Percentiles rank a stretch among this genome's conserved stretches.
Conservation (phyloP, 2,329 filamentous ascomycete genomes). For the Hypoxylon sp. region DNA sequence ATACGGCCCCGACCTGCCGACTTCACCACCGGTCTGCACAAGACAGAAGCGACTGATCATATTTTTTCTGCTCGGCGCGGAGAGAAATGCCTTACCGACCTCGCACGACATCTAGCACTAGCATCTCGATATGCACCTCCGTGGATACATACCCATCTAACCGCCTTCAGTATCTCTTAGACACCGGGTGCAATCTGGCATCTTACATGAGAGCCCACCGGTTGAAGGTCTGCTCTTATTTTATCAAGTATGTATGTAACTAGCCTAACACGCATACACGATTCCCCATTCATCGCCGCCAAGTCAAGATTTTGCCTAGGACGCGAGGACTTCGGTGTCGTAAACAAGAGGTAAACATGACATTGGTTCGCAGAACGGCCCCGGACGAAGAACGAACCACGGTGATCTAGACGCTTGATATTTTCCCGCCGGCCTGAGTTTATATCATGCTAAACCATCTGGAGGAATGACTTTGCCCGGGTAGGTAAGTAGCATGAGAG, state of each 20-base stretch:
- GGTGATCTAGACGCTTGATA: slow-evolving; percentile 21
- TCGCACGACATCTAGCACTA: slow-evolving; percentile 27
- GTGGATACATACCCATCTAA: background rate
- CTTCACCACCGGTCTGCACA: slow-evolving; percentile 12
- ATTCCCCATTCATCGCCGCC: background rate
- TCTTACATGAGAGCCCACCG: slow-evolving; percentile 25
- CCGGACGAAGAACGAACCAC: background rate
- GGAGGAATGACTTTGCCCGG: slow-evolving; percentile 14
- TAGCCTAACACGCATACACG: too few relatives aligned
- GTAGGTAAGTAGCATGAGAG: slow-evolving; percentile 6
- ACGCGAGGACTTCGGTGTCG: slow-evolving; percentile 20
- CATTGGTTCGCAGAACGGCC: slow-evolving; percentile 12
- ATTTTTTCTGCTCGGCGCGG: slow-evolving; percentile 6
- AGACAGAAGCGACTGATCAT: slow-evolving; percentile 12
- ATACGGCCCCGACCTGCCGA: too few relatives aligned
- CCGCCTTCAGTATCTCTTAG: background rate
- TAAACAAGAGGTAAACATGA: slow-evolving; percentile 28
- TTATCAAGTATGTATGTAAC: too few relatives aligned
- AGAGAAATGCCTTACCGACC: slow-evolving; percentile 29
- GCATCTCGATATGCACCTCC: slow-evolving; percentile 21
- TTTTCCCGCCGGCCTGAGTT: slow-evolving; percentile 16
- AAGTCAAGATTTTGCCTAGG: slow-evolving; percentile 2
- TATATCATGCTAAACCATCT: slow-evolving; percentile 8
- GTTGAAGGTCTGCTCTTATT: slow-evolving; percentile 17
- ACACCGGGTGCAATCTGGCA: slow-evolving; percentile 16